Percentiles rank a stretch among this genome's conserved stretches.
phyloP scores from a whole-genome alignment of 2,329 filamentous ascomycete genomes.

The Penicillium expansum region DNA sequence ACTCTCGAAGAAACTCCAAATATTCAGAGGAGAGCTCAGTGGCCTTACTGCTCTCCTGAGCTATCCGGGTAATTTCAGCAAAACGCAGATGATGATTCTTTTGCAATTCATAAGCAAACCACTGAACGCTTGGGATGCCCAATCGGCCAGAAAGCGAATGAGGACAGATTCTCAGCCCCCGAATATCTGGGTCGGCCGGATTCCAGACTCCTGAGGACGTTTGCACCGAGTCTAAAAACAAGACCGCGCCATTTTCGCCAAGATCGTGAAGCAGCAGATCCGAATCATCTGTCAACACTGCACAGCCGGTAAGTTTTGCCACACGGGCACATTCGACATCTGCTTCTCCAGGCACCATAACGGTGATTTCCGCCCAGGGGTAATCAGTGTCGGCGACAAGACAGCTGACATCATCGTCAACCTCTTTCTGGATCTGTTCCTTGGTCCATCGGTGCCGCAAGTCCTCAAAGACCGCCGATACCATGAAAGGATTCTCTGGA shows the following conservation, averaged over 20 bases:
- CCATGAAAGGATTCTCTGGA: slow-evolving; percentile 66
- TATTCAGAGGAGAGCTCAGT: slow-evolving; percentile 24
- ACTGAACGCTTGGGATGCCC: slow-evolving; percentile 33
- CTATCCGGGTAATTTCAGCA: slow-evolving; percentile 32
- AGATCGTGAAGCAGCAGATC: slow-evolving; percentile 77
- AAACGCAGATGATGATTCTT: slow-evolving; percentile 30
- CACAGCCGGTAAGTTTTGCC: slow-evolving; percentile 54
- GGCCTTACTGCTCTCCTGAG: slow-evolving; percentile 23
- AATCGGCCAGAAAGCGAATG: slow-evolving; percentile 33
- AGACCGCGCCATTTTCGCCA: slow-evolving; percentile 58
- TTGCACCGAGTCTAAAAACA: slow-evolving; percentile 66
- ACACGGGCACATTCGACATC: slow-evolving; percentile 74
- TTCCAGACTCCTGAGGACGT: slow-evolving; percentile 16
- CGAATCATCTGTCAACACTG: slow-evolving; percentile 79
- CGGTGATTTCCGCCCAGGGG: slow-evolving; percentile 41
- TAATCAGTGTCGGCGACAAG: slow-evolving; percentile 19
- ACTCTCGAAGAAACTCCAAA: slow-evolving; percentile 37
- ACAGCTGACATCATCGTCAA: slow-evolving; percentile 15
- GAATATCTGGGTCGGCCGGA: slow-evolving; percentile 22
- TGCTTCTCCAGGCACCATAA: slow-evolving; percentile 77
- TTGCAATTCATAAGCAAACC: slow-evolving; percentile 43
- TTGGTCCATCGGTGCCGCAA: slow-evolving; percentile 51
- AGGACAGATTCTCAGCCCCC: slow-evolving; percentile 41
- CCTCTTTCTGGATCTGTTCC: slow-evolving; percentile 23
- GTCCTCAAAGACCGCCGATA: slow-evolving; percentile 72